Evolutionary conservation across 2,329 filamentous ascomycete species (phyloP).

Genomic region (Colletotrichum kahawae): DNA sequence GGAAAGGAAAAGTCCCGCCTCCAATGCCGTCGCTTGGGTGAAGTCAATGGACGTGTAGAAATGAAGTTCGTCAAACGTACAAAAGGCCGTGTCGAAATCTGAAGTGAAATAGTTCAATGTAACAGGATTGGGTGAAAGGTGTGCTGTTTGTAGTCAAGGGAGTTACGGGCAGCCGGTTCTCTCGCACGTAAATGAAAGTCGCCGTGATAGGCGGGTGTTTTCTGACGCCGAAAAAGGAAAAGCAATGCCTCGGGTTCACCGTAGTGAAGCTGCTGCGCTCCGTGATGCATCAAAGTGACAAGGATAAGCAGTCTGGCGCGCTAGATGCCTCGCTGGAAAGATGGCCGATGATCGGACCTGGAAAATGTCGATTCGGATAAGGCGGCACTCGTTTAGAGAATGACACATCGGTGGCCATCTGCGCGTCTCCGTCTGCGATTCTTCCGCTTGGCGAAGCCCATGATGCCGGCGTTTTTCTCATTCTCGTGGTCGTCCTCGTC

Average conservation of each 20-base stretch:
- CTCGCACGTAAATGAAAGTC: background rate
- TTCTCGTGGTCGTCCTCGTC: conserved; percentile 45
- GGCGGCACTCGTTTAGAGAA: conserved; percentile 13
- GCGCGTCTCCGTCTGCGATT: conserved; percentile 30
- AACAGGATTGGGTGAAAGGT: background rate
- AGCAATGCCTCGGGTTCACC: background rate
- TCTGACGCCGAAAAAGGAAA: background rate
- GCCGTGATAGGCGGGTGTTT: background rate
- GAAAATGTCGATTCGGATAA: background rate
- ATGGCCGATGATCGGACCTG: background rate
- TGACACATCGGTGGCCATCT: conserved; percentile 30
- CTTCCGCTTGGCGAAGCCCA: conserved; percentile 34
- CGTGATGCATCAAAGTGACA: background rate
- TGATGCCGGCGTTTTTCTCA: conserved; percentile 44
- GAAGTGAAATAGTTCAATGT: background rate
- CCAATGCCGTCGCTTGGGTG: conserved; percentile 1
- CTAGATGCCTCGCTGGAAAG: background rate
- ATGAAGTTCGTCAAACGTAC: conserved; percentile 13
- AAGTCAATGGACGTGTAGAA: background rate
- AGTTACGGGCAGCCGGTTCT: background rate
- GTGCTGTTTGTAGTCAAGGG: background rate
- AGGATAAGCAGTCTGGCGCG: background rate
- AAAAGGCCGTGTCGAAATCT: conserved; percentile 9
- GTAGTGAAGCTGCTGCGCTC: background rate
- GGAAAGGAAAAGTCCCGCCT: background rate